Base-by-base conservation (phyloP, 257 asterid species). In the Solanum virginianum region DNA sequence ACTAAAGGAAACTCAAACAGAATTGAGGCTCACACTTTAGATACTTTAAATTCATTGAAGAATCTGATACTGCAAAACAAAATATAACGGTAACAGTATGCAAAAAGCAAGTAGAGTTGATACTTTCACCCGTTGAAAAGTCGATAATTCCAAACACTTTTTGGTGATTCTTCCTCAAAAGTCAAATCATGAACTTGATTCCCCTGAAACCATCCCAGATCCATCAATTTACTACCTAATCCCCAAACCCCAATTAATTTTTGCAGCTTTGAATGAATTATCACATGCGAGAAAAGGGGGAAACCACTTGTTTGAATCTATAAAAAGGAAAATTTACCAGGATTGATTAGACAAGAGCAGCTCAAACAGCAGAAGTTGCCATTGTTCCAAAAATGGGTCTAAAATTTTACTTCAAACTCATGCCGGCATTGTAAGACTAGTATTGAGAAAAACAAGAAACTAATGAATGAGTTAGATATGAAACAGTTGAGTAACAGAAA, bases 71-170 rank as follows among this genome's bases (percentile, higher is more conserved):
- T 68, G 63, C 62, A 77, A 68, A 26, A 56, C 69, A 71, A 83
- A 32, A 83, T 49, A 9, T 20, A 83, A 66, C 80, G 85, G 85
- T 83, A 49, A 83, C 80, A 66, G 80, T 66, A 83, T 83, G 32
- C 36, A 32, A 53, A 83, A 66, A 51, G 85, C 51, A 45, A 83
- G 69, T 0, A 71, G 12, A 32, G 7, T 45, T 74, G 70, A 8
- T 70, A 74, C 81, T 83, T 83, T 83, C 14, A 83, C 39, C 81
- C 66, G 86, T 69, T 83, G 86, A 36, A 83, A 83, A 83, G 81
- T 83, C 11, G 81, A 72, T 41, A 54, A 10, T 54, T 54, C 36
- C 49, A 59, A 60, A 66, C 39, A 32, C 86, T 41, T 32, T 69
- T 36, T 45, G 29, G 7, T 8, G 16, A 62, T 82, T 66, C 85